Evolutionary conservation across 768 basidiomycete genomes (phyloP).

Genomic region (Mrakia frigida): DNA sequence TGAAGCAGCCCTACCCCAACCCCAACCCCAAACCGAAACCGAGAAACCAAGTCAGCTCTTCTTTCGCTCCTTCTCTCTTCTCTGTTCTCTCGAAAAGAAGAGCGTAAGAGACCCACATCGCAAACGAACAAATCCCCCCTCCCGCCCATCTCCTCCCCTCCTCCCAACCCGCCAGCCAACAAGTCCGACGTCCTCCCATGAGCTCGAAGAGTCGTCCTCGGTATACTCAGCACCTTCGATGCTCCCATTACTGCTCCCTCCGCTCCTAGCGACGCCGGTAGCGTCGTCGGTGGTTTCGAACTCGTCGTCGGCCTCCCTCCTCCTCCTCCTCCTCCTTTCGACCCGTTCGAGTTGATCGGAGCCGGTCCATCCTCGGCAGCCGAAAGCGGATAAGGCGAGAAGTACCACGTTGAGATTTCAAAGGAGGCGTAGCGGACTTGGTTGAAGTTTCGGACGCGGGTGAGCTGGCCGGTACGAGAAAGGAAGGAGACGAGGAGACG

Average conservation of each 20-base stretch:
- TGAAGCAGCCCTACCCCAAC: constrained; percentile 84
- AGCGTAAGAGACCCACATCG: constrained; percentile 36
- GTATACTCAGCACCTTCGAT: constrained; percentile 44
- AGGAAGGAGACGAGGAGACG: too few relatives aligned
- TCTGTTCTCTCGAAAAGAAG: too few relatives aligned
- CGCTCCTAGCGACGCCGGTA: background rate
- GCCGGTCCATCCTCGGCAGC: constrained; percentile 48
- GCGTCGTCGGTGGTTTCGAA: background rate
- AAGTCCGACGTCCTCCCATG: constrained; percentile 68
- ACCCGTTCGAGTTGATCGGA: background rate
- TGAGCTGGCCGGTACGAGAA: constrained; percentile 3
- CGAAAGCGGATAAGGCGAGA: constrained; percentile 76
- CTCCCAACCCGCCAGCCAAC: constrained; percentile 36
- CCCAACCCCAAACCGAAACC: constrained; percentile 52
- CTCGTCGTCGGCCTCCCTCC: background rate
- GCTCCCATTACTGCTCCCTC: background rate
- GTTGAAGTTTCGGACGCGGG: constrained; percentile 28
- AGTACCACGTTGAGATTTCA: constrained; percentile 59
- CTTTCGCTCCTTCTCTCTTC: too few relatives aligned
- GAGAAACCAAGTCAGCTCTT: background rate
- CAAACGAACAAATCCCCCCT: constrained; percentile 42
- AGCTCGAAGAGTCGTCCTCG: constrained; percentile 54
- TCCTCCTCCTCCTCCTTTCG: background rate
- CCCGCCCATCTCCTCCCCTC: constrained; percentile 38
- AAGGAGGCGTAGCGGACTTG: constrained; percentile 21